Percentiles rank a stretch among this genome's conserved stretches.
Evolutionary conservation across 768 basidiomycete genomes (phyloP).

Genomic region (Sarcomyxa edulis): DNA sequence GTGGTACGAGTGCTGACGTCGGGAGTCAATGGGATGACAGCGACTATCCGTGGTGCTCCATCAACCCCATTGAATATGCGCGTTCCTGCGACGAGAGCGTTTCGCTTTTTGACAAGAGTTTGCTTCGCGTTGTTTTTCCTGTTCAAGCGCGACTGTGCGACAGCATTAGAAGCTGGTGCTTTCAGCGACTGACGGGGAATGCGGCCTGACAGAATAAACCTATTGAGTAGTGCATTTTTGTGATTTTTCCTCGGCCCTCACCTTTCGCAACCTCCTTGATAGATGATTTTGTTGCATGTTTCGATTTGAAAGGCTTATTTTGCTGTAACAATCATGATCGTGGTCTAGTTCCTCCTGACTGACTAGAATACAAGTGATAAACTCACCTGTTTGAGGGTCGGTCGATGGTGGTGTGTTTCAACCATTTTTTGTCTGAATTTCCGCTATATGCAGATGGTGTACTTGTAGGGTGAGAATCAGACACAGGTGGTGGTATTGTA

Average conservation of each 20-base stretch:
- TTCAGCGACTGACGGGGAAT: conserved; percentile 53
- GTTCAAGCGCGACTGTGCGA: conserved; percentile 71
- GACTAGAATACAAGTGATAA: background rate
- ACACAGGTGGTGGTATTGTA: too few relatives aligned
- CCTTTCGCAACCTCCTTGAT: conserved; percentile 86
- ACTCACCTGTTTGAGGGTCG: conserved; percentile 81
- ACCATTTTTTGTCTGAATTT: conserved; percentile 27
- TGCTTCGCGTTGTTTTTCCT: conserved; percentile 86
- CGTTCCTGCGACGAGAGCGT: conserved; percentile 59
- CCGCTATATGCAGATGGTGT: too few relatives aligned
- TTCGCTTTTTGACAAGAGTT: conserved; percentile 66
- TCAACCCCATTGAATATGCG: conserved; percentile 78
- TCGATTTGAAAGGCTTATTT: conserved; percentile 93
- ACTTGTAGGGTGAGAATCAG: too few relatives aligned
- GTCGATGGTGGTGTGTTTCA: conserved; percentile 61
- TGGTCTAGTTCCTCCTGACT: background rate
- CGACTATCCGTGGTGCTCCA: conserved; percentile 80
- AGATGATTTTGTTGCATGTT: conserved; percentile 80
- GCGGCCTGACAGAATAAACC: conserved; percentile 45
- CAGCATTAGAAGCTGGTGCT: conserved; percentile 40
- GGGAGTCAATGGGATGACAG: conserved; percentile 77
- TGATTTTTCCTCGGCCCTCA: conserved; percentile 16
- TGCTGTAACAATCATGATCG: conserved; percentile 35
- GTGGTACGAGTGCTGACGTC: conserved; percentile 53
- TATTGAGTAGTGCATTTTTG: background rate